These are phyloP conservation scores for Cudoniella acicularis DNA, from an alignment of 495 filamentous ascomycete genomes.

Conservation along the genomic window DNA sequence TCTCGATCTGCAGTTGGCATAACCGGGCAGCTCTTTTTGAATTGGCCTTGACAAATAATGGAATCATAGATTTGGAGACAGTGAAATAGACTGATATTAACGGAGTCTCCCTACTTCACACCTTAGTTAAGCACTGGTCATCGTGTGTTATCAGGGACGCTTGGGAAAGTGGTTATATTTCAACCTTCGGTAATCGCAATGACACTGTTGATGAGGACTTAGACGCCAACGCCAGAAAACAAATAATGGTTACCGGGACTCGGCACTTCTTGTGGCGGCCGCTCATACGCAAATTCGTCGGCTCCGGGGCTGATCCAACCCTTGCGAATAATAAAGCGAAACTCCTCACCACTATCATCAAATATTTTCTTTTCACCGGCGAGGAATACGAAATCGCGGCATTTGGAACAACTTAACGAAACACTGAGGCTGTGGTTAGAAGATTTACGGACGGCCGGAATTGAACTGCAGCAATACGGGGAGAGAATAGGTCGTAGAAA, in stretches of 20 bases:
- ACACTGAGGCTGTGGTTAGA: background rate
- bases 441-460: background rate
- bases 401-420: background rate
- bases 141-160: too few relatives aligned
- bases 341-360: background rate
- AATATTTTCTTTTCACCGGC: too few relatives aligned
- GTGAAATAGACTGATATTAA: background rate
- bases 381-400: too few relatives aligned
- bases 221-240: background rate
- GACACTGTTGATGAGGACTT: background rate
- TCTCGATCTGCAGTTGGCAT: background rate
- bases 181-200: too few relatives aligned
- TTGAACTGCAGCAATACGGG: constrained; percentile 2
- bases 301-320: background rate
- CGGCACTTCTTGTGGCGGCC: background rate
- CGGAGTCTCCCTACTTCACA: background rate
- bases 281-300: background rate
- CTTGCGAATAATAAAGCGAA: background rate
- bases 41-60: background rate
- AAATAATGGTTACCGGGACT: background rate
- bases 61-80: background rate
- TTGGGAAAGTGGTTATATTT: too few relatives aligned
- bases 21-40: background rate
- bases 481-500: too few relatives aligned
- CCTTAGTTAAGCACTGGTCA: background rate